Evolutionary conservation across 441 rosid genomes (phyloP), one percentile per base, ranked within the genome.

Genomic region (Arabidopsis lyrata): DNA sequence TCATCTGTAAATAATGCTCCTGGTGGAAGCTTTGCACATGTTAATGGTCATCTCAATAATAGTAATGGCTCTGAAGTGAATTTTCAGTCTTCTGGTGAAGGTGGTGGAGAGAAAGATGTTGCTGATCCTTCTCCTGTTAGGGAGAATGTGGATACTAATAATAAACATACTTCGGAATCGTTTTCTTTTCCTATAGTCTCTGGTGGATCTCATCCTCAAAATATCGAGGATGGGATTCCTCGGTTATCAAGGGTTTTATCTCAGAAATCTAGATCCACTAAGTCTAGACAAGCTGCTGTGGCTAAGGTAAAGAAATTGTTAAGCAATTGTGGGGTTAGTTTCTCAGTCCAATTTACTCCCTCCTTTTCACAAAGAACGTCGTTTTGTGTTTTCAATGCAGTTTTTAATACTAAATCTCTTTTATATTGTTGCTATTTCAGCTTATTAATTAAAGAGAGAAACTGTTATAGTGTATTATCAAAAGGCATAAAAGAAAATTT

Each of bases 1-100:
- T 86, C 95, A 42, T 85, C 86, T 84, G 90, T 93, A 81, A 93
- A 92, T 83, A 88, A 87, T 86, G 95, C 90, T 87, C 95, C 93
- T 83, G 81, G 93, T 82, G 93, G 90, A 86, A 86, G 86, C 91
- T 88, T 88, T 72, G 81, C 86, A 3, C 82, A 81, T 76, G 78
- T 72, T 45, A 91, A 91, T 82, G 97, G 90, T 63, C 88, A 82
- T 81, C 59, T 78, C 61, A 79, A 47, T 75, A 68, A 78, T 58
- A 79, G 42, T 75, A 68, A 78, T 49, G 86, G 68, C 5, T 44
- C 87, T 72, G 80, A 85, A 32, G 57, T 82, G 53, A 81, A 71
- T 63, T 78, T 65, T 73, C 91, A 81, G 83, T 77, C 92, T 36
- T 77, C 93, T 36, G 78, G 85, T 55, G 91, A 79, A 48, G 63